Percentiles rank a stretch among this genome's conserved stretches.
Evolutionary conservation across 495 filamentous ascomycete genomes (phyloP).

Genomic region (Physcia stellaris): DNA sequence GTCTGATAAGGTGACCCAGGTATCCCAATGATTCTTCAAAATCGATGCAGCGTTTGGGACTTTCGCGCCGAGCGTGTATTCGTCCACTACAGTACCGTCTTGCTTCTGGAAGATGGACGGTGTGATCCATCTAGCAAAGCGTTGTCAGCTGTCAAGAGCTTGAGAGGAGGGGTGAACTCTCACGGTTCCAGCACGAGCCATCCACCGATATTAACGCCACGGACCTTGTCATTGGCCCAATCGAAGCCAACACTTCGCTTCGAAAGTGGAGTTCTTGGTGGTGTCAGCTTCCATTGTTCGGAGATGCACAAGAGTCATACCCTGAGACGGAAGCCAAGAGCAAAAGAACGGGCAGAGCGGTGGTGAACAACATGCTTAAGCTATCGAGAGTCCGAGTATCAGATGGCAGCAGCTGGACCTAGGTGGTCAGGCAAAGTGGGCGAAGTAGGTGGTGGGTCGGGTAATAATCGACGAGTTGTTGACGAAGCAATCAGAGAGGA

Average conservation of each 20-base stretch:
- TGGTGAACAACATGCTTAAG: not conserved
- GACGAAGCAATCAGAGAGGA: no score
- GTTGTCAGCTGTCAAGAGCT: not conserved
- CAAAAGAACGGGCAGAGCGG: not conserved
- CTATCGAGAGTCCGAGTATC: not conserved
- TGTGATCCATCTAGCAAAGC: constrained; percentile 26
- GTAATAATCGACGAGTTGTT: no score
- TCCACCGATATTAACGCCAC: constrained; percentile 44
- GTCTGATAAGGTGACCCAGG: constrained; percentile 51
- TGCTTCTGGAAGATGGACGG: constrained; percentile 28
- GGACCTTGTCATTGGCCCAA: constrained; percentile 32
- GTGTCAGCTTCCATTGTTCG: no score
- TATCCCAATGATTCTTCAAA: constrained; percentile 43
- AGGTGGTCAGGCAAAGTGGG: no score
- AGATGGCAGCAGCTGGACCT: not conserved
- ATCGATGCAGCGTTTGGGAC: constrained; percentile 35
- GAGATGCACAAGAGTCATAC: not conserved
- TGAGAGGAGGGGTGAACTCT: constrained; percentile 1
- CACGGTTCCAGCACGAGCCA: constrained; percentile 39
- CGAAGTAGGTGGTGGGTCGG: no score
- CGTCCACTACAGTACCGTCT: constrained; percentile 37
- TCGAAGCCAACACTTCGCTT: constrained; percentile 17
- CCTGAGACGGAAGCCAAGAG: not conserved
- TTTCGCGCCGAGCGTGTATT: constrained; percentile 40
- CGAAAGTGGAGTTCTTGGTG: constrained; percentile 2